Percentiles rank a stretch among this genome's conserved stretches.
phyloP scores from a whole-genome alignment of 345 rosid genomes.

The Citrus maxima region DNA sequence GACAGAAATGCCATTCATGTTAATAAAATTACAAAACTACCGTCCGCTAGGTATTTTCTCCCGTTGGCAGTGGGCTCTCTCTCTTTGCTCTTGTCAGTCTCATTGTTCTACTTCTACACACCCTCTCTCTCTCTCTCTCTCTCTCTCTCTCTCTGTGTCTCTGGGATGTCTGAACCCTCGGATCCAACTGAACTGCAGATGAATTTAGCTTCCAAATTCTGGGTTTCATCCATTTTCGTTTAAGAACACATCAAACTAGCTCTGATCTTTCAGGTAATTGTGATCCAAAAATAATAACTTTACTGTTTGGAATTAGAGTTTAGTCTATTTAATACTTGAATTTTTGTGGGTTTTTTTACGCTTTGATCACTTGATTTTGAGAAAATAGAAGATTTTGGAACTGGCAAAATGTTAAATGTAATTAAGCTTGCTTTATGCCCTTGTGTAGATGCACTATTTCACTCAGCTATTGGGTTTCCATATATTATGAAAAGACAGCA shows the following conservation, averaged over 20 bases:
- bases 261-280: neutral
- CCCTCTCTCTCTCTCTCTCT: too few relatives aligned
- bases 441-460: neutral
- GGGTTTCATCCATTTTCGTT: neutral
- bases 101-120: too few relatives aligned
- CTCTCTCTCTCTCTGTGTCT: neutral
- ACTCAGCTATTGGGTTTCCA: neutral
- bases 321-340: neutral
- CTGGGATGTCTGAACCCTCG: neutral
- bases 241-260: neutral
- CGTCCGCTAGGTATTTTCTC: neutral
- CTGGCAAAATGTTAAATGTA: neutral
- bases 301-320: neutral
- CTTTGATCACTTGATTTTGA: neutral
- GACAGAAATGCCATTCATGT: neutral
- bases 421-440: neutral
- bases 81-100: neutral
- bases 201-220: neutral
- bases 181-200: neutral
- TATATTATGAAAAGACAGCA: neutral
- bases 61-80: neutral
- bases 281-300: neutral
- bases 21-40: neutral
- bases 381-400: neutral
- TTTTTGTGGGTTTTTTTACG: neutral